Percentiles rank a stretch among this genome's conserved stretches.
phyloP scores from a whole-genome alignment of 2,329 filamentous ascomycete genomes.

The Sporothrix brunneoviolacea region DNA sequence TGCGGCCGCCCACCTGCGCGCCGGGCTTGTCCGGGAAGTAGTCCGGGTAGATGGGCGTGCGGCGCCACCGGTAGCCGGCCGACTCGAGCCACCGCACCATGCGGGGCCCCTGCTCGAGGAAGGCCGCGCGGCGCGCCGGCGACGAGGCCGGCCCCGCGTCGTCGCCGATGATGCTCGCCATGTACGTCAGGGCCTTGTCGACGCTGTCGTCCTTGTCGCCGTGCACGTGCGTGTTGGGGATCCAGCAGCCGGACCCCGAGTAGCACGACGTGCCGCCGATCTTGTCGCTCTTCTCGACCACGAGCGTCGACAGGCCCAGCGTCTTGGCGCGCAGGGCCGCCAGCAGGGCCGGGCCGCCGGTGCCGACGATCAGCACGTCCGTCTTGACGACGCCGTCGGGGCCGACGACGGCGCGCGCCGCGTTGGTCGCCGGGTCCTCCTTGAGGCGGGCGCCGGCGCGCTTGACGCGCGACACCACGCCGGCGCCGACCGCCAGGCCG shows the following conservation, averaged over 20 bases:
- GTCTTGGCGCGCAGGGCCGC: slow-evolving; percentile 25
- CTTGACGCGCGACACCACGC: slow-evolving; percentile 9
- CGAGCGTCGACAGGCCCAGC: slow-evolving; percentile 21
- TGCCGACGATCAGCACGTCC: slow-evolving; percentile 27
- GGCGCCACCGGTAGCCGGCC: slow-evolving; percentile 24
- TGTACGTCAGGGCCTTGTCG: slow-evolving; percentile 23
- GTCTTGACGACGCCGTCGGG: slow-evolving; percentile 8
- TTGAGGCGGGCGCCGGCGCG: slow-evolving; percentile 5
- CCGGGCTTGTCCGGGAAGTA: slow-evolving; percentile 25
- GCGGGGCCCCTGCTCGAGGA: slow-evolving; percentile 25
- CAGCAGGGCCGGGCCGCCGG: slow-evolving; percentile 27
- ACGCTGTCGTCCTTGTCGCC: slow-evolving; percentile 21
- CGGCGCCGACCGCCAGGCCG: slow-evolving; percentile 4
- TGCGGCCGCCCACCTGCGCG: slow-evolving; percentile 20
- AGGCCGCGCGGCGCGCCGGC: slow-evolving; percentile 22
- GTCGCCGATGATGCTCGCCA: slow-evolving; percentile 24
- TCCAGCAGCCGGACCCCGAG: slow-evolving; percentile 30
- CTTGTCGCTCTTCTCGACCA: slow-evolving; percentile 28
- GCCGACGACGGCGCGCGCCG: slow-evolving; percentile 7
- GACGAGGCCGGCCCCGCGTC: slow-evolving; percentile 26
- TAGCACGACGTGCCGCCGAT: slow-evolving; percentile 30
- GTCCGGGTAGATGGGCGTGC: slow-evolving; percentile 25
- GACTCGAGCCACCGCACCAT: slow-evolving; percentile 27
- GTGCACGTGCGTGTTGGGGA: slow-evolving; percentile 26
- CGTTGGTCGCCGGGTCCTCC: slow-evolving; percentile 9